A percentile compares a stretch with the other conserved stretches of the same genome.
These are phyloP conservation scores for Meyerozyma elateridarum DNA, from an alignment of 1,139 yeast species.

Conservation along the genomic window DNA sequence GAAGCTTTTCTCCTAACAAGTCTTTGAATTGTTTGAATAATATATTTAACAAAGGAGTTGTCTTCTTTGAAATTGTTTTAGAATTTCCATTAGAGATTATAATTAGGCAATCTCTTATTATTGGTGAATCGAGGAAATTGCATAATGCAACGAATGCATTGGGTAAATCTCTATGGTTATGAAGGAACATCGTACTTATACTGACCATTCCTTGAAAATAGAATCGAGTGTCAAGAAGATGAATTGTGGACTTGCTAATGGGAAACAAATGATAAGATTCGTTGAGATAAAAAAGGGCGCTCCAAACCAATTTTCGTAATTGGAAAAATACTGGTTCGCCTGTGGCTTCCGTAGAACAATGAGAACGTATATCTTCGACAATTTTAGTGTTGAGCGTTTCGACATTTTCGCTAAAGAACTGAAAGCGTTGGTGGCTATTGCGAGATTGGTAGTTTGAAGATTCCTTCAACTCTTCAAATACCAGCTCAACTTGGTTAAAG, in stretches of 20 bases:
- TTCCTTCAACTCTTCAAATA: neutral
- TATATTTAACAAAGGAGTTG: neutral
- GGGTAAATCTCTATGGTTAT: constrained; percentile 28
- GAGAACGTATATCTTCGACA: too few species aligned
- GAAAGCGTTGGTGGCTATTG: too few species aligned
- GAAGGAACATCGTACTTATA: constrained; percentile 39
- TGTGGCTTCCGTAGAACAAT: too few species aligned
- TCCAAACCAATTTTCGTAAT: neutral
- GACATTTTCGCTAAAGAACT: too few species aligned
- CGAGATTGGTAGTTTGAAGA: too few species aligned
- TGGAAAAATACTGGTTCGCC: constrained; percentile 14
- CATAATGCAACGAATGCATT: constrained; percentile 44
- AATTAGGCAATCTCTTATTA: constrained; percentile 21
- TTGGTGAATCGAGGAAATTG: constrained; percentile 35
- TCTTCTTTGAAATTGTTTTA: neutral
- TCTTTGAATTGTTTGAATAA: constrained; percentile 39
- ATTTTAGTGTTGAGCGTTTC: too few species aligned
- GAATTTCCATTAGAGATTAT: constrained; percentile 6
- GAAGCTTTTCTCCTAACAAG: constrained; percentile 39
- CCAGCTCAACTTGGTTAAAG: neutral
- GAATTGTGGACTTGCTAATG: neutral
- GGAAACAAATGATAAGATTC: neutral
- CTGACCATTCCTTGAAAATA: constrained; percentile 24
- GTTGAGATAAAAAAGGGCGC: neutral
- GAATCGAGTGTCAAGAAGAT: constrained; percentile 2